A percentile compares a stretch with the other conserved stretches of the same genome.
phyloP scores from a whole-genome alignment of 305 asterid genomes.

The Fraxinus dipetala region DNA sequence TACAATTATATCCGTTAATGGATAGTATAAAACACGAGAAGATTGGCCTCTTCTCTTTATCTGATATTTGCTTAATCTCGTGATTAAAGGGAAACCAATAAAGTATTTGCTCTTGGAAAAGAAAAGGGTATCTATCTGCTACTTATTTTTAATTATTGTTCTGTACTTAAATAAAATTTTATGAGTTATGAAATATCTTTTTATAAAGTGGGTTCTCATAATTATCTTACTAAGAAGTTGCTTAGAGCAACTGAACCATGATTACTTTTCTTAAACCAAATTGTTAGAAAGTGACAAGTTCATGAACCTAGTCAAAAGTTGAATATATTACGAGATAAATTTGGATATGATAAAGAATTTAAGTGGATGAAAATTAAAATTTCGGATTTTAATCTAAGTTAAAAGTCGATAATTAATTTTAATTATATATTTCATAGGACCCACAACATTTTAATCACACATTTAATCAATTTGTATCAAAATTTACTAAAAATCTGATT shows the following conservation, averaged over 20 bases:
- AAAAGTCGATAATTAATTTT: too few relatives aligned
- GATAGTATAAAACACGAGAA: background rate
- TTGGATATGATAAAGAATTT: background rate
- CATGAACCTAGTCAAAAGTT: background rate
- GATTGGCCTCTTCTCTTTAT: background rate
- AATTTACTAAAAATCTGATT: too few relatives aligned
- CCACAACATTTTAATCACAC: too few relatives aligned
- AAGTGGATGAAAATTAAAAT: too few relatives aligned
- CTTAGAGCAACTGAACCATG: background rate
- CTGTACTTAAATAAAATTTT: background rate
- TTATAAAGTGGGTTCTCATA: background rate
- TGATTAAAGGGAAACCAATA: background rate
- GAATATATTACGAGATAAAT: background rate
- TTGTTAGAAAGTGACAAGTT: background rate
- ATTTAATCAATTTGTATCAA: too few relatives aligned
- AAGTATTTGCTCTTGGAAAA: background rate
- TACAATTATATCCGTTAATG: constrained; percentile 22
- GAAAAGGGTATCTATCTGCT: background rate
- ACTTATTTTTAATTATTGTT: too few relatives aligned
- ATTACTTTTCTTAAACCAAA: background rate
- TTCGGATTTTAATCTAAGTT: too few relatives aligned
- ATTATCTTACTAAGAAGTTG: background rate
- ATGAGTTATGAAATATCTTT: too few relatives aligned
- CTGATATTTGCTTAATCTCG: background rate
- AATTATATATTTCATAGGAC: too few relatives aligned